A percentile compares a stretch with the other conserved stretches of the same genome.
phyloP scores from a whole-genome alignment of 495 filamentous ascomycete species.

The Neurospora sp. region DNA sequence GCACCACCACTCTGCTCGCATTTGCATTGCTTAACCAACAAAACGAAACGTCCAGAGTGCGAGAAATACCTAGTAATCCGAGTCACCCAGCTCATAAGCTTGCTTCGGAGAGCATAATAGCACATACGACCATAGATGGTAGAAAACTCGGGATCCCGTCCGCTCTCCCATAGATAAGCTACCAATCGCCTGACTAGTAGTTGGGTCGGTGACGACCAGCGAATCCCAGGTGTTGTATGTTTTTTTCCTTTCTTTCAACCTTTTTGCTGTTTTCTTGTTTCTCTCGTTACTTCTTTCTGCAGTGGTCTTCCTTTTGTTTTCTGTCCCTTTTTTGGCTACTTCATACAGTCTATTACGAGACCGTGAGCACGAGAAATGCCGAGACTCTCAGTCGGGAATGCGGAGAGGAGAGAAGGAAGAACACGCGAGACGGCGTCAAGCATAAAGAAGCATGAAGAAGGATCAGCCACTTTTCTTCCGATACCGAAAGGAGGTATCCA shows the following conservation, averaged over 20 bases:
- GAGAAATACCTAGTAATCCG: neutral
- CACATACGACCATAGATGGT: neutral
- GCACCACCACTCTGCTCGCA: neutral
- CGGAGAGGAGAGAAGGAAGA: neutral
- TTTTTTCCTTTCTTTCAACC: neutral
- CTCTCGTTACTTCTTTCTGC: neutral
- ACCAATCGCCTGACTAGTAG: too few species aligned
- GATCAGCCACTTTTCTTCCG: neutral
- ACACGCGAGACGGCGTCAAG: neutral
- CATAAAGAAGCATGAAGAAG: neutral
- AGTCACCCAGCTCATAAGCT: neutral
- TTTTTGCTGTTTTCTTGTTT: neutral
- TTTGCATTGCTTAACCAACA: neutral
- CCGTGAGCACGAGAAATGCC: neutral
- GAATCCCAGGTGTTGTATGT: constrained; percentile 20
- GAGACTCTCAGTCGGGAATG: neutral
- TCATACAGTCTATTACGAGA: neutral
- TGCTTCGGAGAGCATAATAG: neutral
- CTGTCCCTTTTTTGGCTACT: neutral
- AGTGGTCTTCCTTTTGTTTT: neutral
- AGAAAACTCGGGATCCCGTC: constrained; percentile 20
- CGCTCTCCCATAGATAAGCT: too few species aligned
- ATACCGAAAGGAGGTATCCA: neutral
- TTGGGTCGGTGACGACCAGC: constrained; percentile 34
- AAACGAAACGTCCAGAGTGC: neutral